Evolutionary conservation across 2,329 filamentous ascomycete species (phyloP).

Genomic region (Leptographium flavum): DNA sequence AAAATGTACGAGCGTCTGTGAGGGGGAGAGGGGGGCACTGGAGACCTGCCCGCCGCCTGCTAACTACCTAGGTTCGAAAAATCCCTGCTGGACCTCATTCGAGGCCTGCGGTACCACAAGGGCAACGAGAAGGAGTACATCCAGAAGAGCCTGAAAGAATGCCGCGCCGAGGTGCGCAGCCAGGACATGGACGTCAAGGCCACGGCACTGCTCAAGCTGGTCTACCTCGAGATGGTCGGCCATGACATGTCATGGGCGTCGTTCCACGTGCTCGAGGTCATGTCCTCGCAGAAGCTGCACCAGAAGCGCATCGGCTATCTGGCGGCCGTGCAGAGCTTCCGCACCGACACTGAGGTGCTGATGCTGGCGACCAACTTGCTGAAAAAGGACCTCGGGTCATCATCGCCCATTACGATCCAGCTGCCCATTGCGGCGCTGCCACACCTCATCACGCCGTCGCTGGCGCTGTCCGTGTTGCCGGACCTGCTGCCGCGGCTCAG

Average conservation of each 20-base stretch:
- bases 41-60: too few species aligned
- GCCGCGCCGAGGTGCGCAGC: slow-evolving; percentile 77
- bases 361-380: slow-evolving; percentile 95
- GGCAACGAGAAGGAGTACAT: slow-evolving; percentile 93
- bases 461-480: slow-evolving; percentile 77
- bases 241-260: slow-evolving; percentile 99
- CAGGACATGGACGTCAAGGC: slow-evolving; percentile 98
- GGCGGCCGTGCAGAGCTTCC: slow-evolving; percentile 89
- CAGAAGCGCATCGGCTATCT: slow-evolving; percentile 95
- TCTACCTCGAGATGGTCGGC: slow-evolving; percentile 98
- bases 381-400: slow-evolving; percentile 78
- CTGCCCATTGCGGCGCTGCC: slow-evolving; percentile 83
- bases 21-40: too few species aligned
- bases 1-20: too few species aligned
- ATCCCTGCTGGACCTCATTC: slow-evolving; percentile 95
- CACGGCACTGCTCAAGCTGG: slow-evolving; percentile 84
- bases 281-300: slow-evolving; percentile 88
- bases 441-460: slow-evolving; percentile 82
- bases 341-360: slow-evolving; percentile 87
- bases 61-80: slow-evolving; percentile 82
- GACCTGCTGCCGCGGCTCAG: slow-evolving; percentile 77
- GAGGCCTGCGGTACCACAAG: slow-evolving; percentile 89
- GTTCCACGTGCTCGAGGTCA: slow-evolving; percentile 96
- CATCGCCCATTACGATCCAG: slow-evolving; percentile 62
- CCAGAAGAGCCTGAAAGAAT: slow-evolving; percentile 86